A percentile compares a stretch with the other conserved stretches of the same genome.
Conservation (phyloP, 345 rosid genomes). For the Acer saccharum region DNA sequence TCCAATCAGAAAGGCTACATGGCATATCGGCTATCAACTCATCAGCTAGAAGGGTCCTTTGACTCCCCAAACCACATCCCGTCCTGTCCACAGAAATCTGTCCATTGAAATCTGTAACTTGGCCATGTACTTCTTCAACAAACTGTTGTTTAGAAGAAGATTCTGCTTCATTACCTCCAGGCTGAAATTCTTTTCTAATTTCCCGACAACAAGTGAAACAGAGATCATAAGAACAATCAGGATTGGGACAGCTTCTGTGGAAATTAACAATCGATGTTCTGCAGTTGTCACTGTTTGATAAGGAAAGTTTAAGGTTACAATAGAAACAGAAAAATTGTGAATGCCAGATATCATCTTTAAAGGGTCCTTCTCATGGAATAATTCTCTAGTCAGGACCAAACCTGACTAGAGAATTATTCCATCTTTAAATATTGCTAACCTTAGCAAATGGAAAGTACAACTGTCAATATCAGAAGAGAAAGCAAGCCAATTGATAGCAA, state of each 20-base stretch:
- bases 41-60: constrained; percentile 12
- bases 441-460: not conserved
- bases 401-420: too few species aligned
- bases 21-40: not conserved
- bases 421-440: not conserved
- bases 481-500: not conserved
- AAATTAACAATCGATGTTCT: constrained; percentile 52
- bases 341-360: not conserved
- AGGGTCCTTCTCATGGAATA: too few species aligned
- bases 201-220: constrained; percentile 59
- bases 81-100: constrained; percentile 1
- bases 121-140: constrained; percentile 24
- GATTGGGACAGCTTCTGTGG: constrained; percentile 50
- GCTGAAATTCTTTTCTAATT: constrained; percentile 35
- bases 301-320: constrained; percentile 21
- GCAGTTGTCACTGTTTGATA: constrained; percentile 54
- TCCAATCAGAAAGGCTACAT: constrained; percentile 34
- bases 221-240: constrained; percentile 54
- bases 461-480: not conserved
- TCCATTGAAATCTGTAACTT: constrained; percentile 17
- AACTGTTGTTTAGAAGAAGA: constrained; percentile 21
- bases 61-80: constrained; percentile 20
- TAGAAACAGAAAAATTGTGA: not conserved
- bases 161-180: constrained; percentile 25
- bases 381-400: too few species aligned